Evolutionary conservation across 495 filamentous ascomycete genomes (phyloP), one percentile per base, ranked within the genome.

Genomic region (Lasiosphaeriaceae sp.): DNA sequence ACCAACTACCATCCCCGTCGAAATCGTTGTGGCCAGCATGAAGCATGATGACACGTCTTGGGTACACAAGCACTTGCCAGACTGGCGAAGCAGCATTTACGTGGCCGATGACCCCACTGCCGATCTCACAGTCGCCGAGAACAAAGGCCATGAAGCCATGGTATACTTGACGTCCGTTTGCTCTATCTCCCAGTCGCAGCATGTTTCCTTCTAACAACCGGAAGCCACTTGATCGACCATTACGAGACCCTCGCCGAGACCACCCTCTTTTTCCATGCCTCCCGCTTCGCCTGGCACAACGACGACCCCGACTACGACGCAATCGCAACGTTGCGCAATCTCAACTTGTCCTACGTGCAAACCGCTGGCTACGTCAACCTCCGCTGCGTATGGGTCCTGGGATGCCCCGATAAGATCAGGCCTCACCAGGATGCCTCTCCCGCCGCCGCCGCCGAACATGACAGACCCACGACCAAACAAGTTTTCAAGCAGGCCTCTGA

Each of bases 261-360:
- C 16, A 79, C 82, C 56, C 76, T 87, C 57, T 87, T 87, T 67
- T 72, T 83, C 47, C 86, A 89, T 65, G 76, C 80, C 24, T 66
- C 78, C 47, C 81, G 82, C 50, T 85, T 79, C 63, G 77, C 84
- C 66, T 88, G 85, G 85, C 86, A 89, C 59, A 83, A 83, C 61
- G 77, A 83, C 66, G 77, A 82, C 51, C 74, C 77, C 7, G 65
- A 81, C 50, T 77, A 78, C 56, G 77, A 78, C 55, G 73, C 49
- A 35, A 55, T 72, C 1, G 73, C 74, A 0, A 75, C 79, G 60
- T 72, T 88, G 8, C 71, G 66, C 31, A 75, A 77, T 46, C 77
- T 86, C 57, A 80, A 82, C 52, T 56, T 82, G 2, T 68, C 77
- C 26, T 9, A 31, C 26, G 9, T 31, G 4, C 26, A 31, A 31